phyloP scores from a whole-genome alignment of 257 asterid species.

The Nyctanthes arbortristis region DNA sequence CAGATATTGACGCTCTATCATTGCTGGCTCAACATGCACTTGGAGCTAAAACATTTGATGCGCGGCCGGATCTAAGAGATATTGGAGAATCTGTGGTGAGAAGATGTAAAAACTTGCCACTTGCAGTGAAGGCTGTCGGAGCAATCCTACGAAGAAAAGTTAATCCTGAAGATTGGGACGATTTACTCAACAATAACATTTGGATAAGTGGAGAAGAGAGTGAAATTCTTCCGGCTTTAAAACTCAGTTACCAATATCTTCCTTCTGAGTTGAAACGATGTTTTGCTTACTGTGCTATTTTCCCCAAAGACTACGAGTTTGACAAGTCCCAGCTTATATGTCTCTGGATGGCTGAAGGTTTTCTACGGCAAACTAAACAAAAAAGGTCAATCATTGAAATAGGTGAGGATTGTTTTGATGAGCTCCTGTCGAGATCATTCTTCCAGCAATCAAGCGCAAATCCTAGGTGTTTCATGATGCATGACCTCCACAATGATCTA shows the following conservation, averaged over 20 bases:
- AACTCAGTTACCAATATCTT: conserved; percentile 32
- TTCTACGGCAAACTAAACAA: conserved; percentile 20
- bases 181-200: conserved; percentile 23
- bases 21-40: too few species aligned
- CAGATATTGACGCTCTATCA: conserved; percentile 3
- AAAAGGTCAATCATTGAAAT: conserved; percentile 23
- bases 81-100: conserved; percentile 26
- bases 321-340: conserved; percentile 24
- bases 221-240: conserved; percentile 30
- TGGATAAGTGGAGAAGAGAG: conserved; percentile 22
- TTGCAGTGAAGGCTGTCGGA: conserved; percentile 37
- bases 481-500: conserved; percentile 33
- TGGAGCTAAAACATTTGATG: conserved; percentile 18
- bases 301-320: conserved; percentile 33
- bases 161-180: conserved; percentile 25
- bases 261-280: conserved; percentile 30
- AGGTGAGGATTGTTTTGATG: conserved; percentile 28
- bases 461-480: conserved; percentile 27
- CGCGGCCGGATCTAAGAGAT: conserved; percentile 3
- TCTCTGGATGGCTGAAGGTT: conserved; percentile 41
- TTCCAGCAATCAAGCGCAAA: conserved; percentile 20
- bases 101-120: conserved; percentile 34
- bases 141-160: conserved; percentile 25
- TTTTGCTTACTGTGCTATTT: conserved; percentile 31
- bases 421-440: conserved; percentile 28